phyloP scores from a whole-genome alignment of 148 eudicot species.

The Spergularia bocconei region DNA sequence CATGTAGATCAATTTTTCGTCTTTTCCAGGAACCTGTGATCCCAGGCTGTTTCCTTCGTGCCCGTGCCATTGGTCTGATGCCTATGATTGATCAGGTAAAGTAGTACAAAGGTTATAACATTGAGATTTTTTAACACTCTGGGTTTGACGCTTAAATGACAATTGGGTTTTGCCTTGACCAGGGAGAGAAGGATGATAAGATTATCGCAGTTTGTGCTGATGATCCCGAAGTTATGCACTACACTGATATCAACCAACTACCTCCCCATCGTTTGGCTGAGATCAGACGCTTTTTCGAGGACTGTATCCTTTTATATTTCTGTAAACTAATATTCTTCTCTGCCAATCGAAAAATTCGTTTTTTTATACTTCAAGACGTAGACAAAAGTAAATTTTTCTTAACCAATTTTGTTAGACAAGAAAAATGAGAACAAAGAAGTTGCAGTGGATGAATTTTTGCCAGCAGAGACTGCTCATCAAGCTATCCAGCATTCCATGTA shows the following conservation, averaged over 20 bases:
- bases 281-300: conserved; percentile 84
- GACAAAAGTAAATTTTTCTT: conserved; percentile 14
- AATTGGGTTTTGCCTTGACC: neutral
- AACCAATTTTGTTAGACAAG: conserved; percentile 42
- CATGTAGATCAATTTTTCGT: conserved; percentile 6
- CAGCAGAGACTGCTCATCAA: conserved; percentile 53
- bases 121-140: neutral
- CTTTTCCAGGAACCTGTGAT: conserved; percentile 66
- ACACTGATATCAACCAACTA: conserved; percentile 63
- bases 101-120: neutral
- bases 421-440: conserved; percentile 75
- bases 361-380: neutral
- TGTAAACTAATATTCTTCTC: neutral
- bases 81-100: conserved; percentile 94
- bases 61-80: conserved; percentile 83
- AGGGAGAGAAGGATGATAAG: conserved; percentile 93
- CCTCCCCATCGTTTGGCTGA: conserved; percentile 81
- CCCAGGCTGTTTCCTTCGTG: conserved; percentile 87
- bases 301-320: conserved; percentile 56
- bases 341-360: neutral
- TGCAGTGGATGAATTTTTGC: conserved; percentile 54
- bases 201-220: conserved; percentile 90
- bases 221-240: conserved; percentile 83
- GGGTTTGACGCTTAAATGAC: conserved; percentile 2
- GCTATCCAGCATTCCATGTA: conserved; percentile 76